phyloP scores from a whole-genome alignment of 1,139 yeast species.

The Geotrichum australiense region DNA sequence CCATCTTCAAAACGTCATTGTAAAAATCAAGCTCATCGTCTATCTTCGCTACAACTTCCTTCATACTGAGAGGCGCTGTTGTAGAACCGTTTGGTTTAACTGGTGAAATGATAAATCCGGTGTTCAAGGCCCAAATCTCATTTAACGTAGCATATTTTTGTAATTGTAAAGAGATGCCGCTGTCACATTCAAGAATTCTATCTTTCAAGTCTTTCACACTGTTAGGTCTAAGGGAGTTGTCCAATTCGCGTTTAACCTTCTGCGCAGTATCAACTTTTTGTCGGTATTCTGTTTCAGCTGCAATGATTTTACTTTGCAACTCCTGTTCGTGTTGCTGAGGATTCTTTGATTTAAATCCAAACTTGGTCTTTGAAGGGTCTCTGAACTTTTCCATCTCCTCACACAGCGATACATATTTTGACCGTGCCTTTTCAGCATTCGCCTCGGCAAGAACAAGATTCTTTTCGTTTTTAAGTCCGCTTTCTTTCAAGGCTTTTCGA shows the following conservation, averaged over 20 bases:
- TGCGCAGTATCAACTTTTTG: slow-evolving; percentile 68
- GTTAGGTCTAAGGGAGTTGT: slow-evolving; percentile 70
- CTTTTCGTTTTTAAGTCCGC: slow-evolving; percentile 72
- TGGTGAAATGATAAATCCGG: slow-evolving; percentile 80
- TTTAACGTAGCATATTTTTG: slow-evolving; percentile 84
- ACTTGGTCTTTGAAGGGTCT: slow-evolving; percentile 73
- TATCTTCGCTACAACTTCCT: slow-evolving; percentile 62
- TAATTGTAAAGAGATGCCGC: slow-evolving; percentile 80
- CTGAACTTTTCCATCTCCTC: slow-evolving; percentile 80
- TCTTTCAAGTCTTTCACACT: slow-evolving; percentile 67
- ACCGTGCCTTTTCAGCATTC: slow-evolving; percentile 82
- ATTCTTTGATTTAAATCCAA: slow-evolving; percentile 64
- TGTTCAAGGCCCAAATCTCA: slow-evolving; percentile 74
- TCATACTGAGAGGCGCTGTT: slow-evolving; percentile 56
- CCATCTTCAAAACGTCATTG: slow-evolving; percentile 47
- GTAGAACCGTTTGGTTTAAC: slow-evolving; percentile 37
- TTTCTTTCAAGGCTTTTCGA: slow-evolving; percentile 74
- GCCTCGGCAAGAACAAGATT: slow-evolving; percentile 74
- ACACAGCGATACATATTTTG: slow-evolving; percentile 71
- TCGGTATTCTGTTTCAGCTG: slow-evolving; percentile 80
- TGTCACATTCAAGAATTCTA: slow-evolving; percentile 75
- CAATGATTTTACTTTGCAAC: slow-evolving; percentile 66
- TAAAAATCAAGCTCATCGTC: slow-evolving; percentile 80
- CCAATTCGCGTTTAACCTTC: slow-evolving; percentile 64
- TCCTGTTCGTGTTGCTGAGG: slow-evolving; percentile 94